These are phyloP conservation scores for Gigaspora rosea DNA, from an alignment of 192 early-diverging fungal species.

Conservation along the genomic window DNA sequence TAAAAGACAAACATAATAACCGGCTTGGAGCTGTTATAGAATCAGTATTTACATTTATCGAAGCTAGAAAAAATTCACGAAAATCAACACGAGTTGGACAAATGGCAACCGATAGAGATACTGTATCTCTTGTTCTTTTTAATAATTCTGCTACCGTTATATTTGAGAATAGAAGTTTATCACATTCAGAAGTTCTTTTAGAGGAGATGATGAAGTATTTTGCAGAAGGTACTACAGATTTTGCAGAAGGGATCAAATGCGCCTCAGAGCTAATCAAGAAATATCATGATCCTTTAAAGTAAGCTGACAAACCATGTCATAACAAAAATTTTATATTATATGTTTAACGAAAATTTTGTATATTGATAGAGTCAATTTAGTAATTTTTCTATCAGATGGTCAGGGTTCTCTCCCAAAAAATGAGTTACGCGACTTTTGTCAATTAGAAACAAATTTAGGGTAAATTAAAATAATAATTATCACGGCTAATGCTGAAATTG, in stretches of 20 bases:
- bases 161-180: slow-evolving; percentile 19
- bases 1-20: slow-evolving; percentile 13
- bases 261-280: background rate
- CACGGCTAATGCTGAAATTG: too few species aligned
- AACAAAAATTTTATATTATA: background rate
- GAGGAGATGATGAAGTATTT: background rate
- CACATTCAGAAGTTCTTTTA: slow-evolving; percentile 1
- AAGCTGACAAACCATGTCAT: background rate
- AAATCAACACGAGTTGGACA: background rate
- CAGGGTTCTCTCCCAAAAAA: background rate
- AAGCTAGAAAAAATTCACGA: slow-evolving; percentile 13
- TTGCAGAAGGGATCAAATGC: background rate
- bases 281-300: slow-evolving; percentile 29
- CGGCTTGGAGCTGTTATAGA: slow-evolving; percentile 32
- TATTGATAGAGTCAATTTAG: slow-evolving; percentile 20
- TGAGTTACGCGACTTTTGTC: slow-evolving; percentile 8
- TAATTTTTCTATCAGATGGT: slow-evolving; percentile 36
- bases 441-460: background rate
- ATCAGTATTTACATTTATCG: slow-evolving; percentile 31
- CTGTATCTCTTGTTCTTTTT: too few species aligned
- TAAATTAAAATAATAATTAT: background rate
- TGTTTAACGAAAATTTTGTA: background rate
- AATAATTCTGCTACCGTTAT: too few species aligned
- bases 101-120: too few species aligned
- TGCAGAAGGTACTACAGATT: background rate